Percentiles rank a stretch among this genome's conserved stretches.
Conservation (phyloP, 192 early-diverging fungal genomes). For the Podila minutissima region DNA sequence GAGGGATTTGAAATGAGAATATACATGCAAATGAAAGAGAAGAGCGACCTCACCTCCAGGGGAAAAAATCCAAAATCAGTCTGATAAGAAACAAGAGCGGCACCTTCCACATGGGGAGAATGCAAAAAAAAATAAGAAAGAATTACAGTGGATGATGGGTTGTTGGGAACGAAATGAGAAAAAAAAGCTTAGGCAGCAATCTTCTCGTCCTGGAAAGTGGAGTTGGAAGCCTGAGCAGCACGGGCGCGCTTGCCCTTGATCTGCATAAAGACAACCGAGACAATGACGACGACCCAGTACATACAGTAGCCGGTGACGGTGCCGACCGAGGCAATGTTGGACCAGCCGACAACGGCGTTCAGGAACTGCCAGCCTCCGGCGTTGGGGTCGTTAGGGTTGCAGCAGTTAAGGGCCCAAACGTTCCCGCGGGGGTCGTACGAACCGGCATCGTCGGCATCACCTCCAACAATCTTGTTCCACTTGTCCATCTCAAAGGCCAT, state of each 20-base stretch:
- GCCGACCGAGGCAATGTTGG: slow-evolving; percentile 76
- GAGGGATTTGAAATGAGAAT: background rate
- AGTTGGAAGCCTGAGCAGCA: slow-evolving; percentile 11
- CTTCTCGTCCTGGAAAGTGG: slow-evolving; percentile 25
- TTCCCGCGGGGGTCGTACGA: slow-evolving; percentile 64
- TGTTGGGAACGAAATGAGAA: background rate
- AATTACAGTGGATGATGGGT: background rate
- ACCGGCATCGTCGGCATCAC: slow-evolving; percentile 70
- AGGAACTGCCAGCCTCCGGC: slow-evolving; percentile 74
- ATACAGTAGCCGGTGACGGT: slow-evolving; percentile 80
- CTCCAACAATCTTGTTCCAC: slow-evolving; percentile 72
- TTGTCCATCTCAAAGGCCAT: slow-evolving; percentile 72
- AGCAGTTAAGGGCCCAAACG: slow-evolving; percentile 71
- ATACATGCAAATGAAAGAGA: background rate
- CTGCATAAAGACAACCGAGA: slow-evolving; percentile 61
- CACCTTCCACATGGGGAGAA: too few species aligned
- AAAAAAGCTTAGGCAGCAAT: background rate
- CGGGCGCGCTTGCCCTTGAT: slow-evolving; percentile 32
- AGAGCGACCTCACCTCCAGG: background rate
- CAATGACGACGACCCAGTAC: slow-evolving; percentile 76
- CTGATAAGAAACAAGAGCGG: too few species aligned
- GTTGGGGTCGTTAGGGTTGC: slow-evolving; percentile 61
- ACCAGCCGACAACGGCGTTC: slow-evolving; percentile 83
- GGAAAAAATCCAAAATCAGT: background rate
- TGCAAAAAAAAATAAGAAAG: too few species aligned